A percentile compares a stretch with the other conserved stretches of the same genome.
phyloP scores from a whole-genome alignment of 176 grass and related monocot species.

The Triticum turgidum region DNA sequence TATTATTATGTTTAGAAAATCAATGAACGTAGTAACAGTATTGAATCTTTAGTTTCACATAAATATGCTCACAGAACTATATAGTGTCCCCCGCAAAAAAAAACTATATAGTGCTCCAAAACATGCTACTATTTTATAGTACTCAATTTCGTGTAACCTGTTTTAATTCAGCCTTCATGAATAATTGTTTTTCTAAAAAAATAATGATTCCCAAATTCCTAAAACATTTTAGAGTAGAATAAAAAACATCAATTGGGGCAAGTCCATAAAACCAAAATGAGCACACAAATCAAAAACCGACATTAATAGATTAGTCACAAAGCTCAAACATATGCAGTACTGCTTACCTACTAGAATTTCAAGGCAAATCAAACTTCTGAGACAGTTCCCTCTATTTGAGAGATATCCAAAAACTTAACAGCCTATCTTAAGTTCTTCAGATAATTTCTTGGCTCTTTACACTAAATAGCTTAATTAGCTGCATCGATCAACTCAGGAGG shows the following conservation, averaged over 20 bases:
- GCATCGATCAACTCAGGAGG: slow-evolving; percentile 34
- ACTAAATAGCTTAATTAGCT: slow-evolving; percentile 6
- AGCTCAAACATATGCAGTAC: not conserved
- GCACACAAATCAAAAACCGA: not conserved
- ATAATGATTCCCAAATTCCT: not conserved
- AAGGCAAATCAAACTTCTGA: slow-evolving; percentile 15
- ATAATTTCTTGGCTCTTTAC: slow-evolving; percentile 34
- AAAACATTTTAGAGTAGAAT: not conserved
- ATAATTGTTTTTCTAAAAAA: too few species aligned
- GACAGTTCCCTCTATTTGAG: not conserved
- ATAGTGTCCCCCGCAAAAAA: too few species aligned
- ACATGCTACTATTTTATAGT: not conserved
- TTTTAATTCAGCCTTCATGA: not conserved
- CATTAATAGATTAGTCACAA: not conserved
- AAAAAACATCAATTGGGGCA: not conserved
- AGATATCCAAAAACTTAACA: slow-evolving; percentile 31
- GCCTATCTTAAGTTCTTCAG: slow-evolving; percentile 15
- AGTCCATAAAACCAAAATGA: not conserved
- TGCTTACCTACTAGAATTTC: not conserved
- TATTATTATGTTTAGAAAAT: not conserved
- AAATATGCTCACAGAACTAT: too few species aligned
- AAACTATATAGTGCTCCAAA: too few species aligned
- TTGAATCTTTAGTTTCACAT: too few species aligned
- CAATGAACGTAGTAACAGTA: not conserved
- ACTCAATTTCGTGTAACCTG: not conserved